Conservation (phyloP, 2,329 filamentous ascomycete species). For the Cercospora sp. region DNA sequence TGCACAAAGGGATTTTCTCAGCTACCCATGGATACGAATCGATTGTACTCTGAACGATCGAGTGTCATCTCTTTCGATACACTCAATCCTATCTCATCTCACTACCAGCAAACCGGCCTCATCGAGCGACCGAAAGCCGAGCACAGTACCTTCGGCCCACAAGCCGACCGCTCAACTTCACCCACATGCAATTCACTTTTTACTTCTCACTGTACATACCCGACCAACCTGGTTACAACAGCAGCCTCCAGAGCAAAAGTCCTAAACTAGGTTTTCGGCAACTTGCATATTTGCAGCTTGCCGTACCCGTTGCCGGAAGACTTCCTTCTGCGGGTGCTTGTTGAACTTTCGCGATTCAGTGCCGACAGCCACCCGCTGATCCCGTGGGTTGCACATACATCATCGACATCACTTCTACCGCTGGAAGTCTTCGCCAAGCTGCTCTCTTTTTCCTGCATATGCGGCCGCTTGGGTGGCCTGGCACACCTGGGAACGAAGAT, state of each 20-base stretch:
- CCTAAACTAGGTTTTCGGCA: background rate
- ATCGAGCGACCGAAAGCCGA: background rate
- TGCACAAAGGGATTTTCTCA: background rate
- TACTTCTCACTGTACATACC: background rate
- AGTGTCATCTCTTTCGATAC: background rate
- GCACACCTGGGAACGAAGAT: too few relatives aligned
- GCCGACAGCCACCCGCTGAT: constrained; percentile 1
- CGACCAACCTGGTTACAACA: background rate
- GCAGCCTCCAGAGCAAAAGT: background rate
- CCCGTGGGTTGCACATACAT: background rate
- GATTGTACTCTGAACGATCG: background rate
- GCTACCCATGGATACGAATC: background rate
- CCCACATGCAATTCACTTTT: too few relatives aligned
- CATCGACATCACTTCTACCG: background rate
- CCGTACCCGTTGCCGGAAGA: background rate
- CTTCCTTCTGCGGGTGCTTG: background rate
- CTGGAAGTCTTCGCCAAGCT: background rate
- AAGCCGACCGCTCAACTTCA: background rate
- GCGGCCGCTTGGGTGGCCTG: background rate
- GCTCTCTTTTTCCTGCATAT: background rate
- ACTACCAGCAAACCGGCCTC: background rate
- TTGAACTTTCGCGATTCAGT: background rate
- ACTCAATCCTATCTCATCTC: background rate
- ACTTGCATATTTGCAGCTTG: background rate
- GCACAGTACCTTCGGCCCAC: background rate